Evolutionary conservation across 495 filamentous ascomycete species (phyloP).

Genomic region (Jackrogersella minutella): DNA sequence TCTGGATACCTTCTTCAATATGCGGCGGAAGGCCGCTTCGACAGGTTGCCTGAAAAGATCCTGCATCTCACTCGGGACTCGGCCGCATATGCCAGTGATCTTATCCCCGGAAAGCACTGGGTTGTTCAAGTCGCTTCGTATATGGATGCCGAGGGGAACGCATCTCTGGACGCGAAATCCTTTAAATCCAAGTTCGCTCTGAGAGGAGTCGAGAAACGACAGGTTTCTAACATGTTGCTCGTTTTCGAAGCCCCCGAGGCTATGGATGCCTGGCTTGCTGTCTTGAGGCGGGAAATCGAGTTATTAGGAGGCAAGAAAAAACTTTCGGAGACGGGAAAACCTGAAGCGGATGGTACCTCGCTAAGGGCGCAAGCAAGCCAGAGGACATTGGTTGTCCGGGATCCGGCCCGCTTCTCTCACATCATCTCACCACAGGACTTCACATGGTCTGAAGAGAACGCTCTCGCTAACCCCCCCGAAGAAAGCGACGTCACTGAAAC

Average conservation of each 20-base stretch:
- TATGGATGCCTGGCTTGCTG: constrained; percentile 84
- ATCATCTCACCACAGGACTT: constrained; percentile 46
- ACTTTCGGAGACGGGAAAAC: constrained; percentile 64
- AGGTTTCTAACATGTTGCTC: constrained; percentile 75
- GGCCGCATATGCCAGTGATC: constrained; percentile 91
- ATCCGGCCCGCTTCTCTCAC: constrained; percentile 57
- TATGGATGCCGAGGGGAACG: constrained; percentile 67
- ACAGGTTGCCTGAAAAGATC: constrained; percentile 87
- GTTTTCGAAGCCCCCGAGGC: constrained; percentile 82
- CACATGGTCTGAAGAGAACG: constrained; percentile 44
- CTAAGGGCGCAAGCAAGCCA: constrained; percentile 60
- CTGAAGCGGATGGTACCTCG: constrained; percentile 46
- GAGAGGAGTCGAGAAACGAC: constrained; percentile 65
- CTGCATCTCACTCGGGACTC: constrained; percentile 84
- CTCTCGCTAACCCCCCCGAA: constrained; percentile 32
- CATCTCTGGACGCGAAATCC: constrained; percentile 63
- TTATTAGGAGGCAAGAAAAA: constrained; percentile 72
- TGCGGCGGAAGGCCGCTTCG: constrained; percentile 76
- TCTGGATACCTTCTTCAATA: constrained; percentile 91
- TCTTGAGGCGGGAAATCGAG: constrained; percentile 73
- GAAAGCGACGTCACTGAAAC: constrained; percentile 19
- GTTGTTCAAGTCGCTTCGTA: constrained; percentile 89
- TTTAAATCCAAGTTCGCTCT: constrained; percentile 77
- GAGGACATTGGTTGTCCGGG: constrained; percentile 59
- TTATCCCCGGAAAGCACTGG: constrained; percentile 90